phyloP scores from a whole-genome alignment of 352 stramenopile genomes.

The Globisporangium lucens region DNA sequence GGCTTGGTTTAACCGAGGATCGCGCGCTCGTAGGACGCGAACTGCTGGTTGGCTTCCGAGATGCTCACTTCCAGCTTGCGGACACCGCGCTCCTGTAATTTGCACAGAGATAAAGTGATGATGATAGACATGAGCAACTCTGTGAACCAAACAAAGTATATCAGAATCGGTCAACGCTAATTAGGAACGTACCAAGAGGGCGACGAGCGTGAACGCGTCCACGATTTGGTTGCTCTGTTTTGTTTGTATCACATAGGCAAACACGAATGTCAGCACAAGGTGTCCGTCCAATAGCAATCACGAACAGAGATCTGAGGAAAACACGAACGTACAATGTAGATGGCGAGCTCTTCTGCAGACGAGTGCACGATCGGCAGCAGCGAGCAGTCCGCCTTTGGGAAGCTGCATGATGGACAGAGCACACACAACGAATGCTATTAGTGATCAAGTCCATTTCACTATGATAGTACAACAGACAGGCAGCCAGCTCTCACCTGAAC shows the following conservation, averaged over 20 bases:
- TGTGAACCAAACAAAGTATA: background rate
- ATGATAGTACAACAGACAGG: background rate
- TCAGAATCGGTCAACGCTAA: background rate
- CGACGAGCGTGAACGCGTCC: slow-evolving; percentile 77
- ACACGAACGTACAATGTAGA: slow-evolving; percentile 85
- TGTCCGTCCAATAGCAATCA: background rate
- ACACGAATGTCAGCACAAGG: background rate
- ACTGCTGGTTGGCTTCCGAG: slow-evolving; percentile 91
- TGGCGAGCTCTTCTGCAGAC: slow-evolving; percentile 95
- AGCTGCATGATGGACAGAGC: slow-evolving; percentile 36
- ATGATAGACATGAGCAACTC: background rate
- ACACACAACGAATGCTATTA: background rate
- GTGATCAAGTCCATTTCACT: background rate
- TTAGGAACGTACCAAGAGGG: slow-evolving; percentile 46
- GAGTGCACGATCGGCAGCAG: slow-evolving; percentile 97
- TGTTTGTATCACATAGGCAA: slow-evolving; percentile 5
- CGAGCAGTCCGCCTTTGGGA: slow-evolving; percentile 94
- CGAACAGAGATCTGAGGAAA: background rate
- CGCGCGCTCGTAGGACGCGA: slow-evolving; percentile 76
- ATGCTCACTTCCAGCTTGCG: slow-evolving; percentile 93
- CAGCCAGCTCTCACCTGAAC: slow-evolving; percentile 64
- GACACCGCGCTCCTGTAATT: slow-evolving; percentile 60
- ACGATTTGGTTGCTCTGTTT: slow-evolving; percentile 83
- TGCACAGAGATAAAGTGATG: background rate
- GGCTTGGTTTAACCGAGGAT: slow-evolving; percentile 41